Percentiles rank a stretch among this genome's conserved stretches.
phyloP scores from a whole-genome alignment of 257 asterid species.

The Nicotiana tabacum region DNA sequence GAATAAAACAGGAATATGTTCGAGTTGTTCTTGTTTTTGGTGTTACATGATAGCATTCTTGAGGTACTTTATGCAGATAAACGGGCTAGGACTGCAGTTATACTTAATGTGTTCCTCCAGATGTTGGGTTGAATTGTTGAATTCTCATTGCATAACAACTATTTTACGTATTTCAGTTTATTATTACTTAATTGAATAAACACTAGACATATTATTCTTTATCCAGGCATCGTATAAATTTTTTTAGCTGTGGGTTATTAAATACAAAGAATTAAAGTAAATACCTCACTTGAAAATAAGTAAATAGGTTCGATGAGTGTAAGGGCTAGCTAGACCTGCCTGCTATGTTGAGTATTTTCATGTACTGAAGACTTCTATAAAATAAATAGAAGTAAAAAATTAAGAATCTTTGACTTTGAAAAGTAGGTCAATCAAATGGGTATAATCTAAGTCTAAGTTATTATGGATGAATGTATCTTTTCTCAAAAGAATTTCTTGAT shows the following conservation, averaged over 20 bases:
- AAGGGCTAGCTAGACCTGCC: neutral
- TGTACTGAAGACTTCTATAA: neutral
- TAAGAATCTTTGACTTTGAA: neutral
- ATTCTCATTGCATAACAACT: neutral
- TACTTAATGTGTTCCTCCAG: neutral
- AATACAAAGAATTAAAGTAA: neutral
- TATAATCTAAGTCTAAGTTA: neutral
- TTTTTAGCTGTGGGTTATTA: neutral
- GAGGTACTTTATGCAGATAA: neutral
- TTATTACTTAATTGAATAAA: neutral
- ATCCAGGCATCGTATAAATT: neutral
- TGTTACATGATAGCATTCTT: neutral
- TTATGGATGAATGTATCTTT: neutral
- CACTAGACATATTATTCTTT: neutral
- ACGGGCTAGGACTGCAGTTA: neutral
- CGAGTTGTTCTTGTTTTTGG: conserved; percentile 2
- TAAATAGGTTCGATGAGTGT: neutral
- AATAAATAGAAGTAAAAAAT: neutral
- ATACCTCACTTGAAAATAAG: neutral
- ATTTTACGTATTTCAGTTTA: neutral
- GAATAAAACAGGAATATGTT: neutral
- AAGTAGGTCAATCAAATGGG: neutral
- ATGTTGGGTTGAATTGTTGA: neutral
- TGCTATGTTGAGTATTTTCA: neutral
- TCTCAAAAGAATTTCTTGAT: neutral